phyloP scores from a whole-genome alignment of 306 rosid species.

The Ormosia emarginata region DNA sequence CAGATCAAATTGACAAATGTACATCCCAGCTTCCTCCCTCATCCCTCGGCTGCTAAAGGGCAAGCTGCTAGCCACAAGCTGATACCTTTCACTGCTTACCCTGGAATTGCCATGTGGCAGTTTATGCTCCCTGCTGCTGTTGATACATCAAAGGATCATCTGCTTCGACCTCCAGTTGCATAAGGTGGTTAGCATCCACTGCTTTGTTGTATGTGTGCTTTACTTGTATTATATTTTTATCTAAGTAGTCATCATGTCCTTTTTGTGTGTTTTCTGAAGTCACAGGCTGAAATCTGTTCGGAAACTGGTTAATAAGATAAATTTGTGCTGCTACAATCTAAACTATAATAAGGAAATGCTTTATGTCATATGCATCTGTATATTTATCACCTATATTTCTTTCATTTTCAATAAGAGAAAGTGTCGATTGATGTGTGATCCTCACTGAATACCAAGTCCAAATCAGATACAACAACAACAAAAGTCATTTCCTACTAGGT shows the following conservation, averaged over 20 bases:
- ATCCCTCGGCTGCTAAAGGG: slow-evolving; percentile 46
- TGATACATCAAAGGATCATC: slow-evolving; percentile 88
- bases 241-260: slow-evolving; percentile 12
- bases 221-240: slow-evolving; percentile 11
- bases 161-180: slow-evolving; percentile 93
- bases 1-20: slow-evolving; percentile 45
- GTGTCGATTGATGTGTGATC: not conserved
- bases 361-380: not conserved
- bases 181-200: slow-evolving; percentile 43
- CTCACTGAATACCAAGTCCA: not conserved
- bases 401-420: not conserved
- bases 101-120: slow-evolving; percentile 94
- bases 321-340: slow-evolving; percentile 12
- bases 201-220: slow-evolving; percentile 7
- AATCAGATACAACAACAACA: not conserved
- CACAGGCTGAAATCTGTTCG: not conserved
- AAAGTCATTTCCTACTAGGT: too few species aligned
- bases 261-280: slow-evolving; percentile 25
- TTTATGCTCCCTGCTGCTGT: slow-evolving; percentile 75
- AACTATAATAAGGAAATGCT: slow-evolving; percentile 11
- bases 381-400: not conserved
- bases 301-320: slow-evolving; percentile 16
- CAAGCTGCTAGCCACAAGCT: slow-evolving; percentile 63
- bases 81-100: slow-evolving; percentile 81
- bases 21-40: slow-evolving; percentile 57